Conservation (phyloP, 257 asterid species). For the Handroanthus guayacan region DNA sequence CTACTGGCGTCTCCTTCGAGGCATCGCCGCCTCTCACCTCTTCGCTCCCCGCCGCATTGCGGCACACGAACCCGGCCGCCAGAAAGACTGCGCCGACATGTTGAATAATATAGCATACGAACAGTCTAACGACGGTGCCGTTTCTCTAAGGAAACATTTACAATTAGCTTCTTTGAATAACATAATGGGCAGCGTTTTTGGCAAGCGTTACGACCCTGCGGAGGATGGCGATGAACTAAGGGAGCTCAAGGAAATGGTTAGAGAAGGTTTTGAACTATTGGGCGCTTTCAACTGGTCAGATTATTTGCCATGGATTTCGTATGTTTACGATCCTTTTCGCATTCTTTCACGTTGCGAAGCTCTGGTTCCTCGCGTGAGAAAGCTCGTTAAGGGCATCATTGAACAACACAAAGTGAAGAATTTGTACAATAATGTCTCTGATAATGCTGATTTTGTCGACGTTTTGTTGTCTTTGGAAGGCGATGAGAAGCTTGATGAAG, state of each 20-base stretch:
- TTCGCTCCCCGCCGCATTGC: slow-evolving; percentile 62
- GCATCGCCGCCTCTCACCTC: slow-evolving; percentile 67
- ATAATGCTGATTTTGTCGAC: slow-evolving; percentile 62
- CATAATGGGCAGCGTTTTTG: slow-evolving; percentile 72
- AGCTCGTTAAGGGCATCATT: slow-evolving; percentile 52
- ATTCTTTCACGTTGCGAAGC: slow-evolving; percentile 49
- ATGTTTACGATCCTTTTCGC: slow-evolving; percentile 49
- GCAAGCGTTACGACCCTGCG: slow-evolving; percentile 47
- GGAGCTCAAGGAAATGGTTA: slow-evolving; percentile 55
- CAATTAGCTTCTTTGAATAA: slow-evolving; percentile 55
- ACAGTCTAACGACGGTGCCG: slow-evolving; percentile 33
- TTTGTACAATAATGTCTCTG: not conserved
- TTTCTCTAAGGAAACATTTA: slow-evolving; percentile 45
- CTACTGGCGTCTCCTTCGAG: slow-evolving; percentile 77
- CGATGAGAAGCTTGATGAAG: slow-evolving; percentile 74
- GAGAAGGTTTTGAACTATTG: slow-evolving; percentile 68
- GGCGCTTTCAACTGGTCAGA: slow-evolving; percentile 76
- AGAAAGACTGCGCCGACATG: slow-evolving; percentile 43
- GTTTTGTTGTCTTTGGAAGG: slow-evolving; percentile 72
- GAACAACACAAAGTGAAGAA: slow-evolving; percentile 39
- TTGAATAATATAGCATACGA: slow-evolving; percentile 19
- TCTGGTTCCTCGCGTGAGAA: slow-evolving; percentile 60
- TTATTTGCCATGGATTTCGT: slow-evolving; percentile 61
- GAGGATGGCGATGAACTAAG: slow-evolving; percentile 35
- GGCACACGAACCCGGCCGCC: slow-evolving; percentile 47